Evolutionary conservation across 306 rosid genomes (phyloP).

Genomic region (Fragaria vesca): DNA sequence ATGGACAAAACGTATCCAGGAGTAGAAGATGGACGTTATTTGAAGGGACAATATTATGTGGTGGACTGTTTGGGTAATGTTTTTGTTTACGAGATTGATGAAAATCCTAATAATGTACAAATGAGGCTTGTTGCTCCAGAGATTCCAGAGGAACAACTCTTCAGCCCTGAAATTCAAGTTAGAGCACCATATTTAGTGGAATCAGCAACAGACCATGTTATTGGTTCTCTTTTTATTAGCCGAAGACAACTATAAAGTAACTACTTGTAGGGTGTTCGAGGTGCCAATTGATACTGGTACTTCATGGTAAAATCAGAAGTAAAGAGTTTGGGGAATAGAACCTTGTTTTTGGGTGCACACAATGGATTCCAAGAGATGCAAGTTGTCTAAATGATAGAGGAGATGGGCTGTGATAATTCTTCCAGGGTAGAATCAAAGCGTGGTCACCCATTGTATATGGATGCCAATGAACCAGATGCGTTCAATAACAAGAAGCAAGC

Average conservation of each 20-base stretch:
- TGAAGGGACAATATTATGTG: neutral
- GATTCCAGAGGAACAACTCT: neutral
- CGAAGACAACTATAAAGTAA: neutral
- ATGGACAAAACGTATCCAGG: too few species aligned
- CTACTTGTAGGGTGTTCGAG: neutral
- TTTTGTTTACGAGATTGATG: neutral
- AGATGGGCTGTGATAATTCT: constrained; percentile 69
- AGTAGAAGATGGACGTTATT: neutral
- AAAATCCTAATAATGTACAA: neutral
- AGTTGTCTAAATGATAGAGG: constrained; percentile 79
- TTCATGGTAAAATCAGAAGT: neutral
- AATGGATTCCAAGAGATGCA: constrained; percentile 68
- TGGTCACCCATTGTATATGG: constrained; percentile 78
- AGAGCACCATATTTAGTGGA: neutral
- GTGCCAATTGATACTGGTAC: neutral
- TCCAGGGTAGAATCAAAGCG: constrained; percentile 78
- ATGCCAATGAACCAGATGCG: constrained; percentile 56
- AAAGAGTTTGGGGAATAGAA: neutral
- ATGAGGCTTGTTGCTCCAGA: neutral
- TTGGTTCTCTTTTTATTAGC: neutral
- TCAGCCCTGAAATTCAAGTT: neutral
- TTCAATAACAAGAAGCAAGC: constrained; percentile 78
- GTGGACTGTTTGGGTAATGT: neutral
- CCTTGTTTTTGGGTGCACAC: neutral
- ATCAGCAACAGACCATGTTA: neutral